These are phyloP conservation scores for Cupressus sempervirens DNA, from an alignment of 75 land plant genomes.

Conservation along the genomic window DNA sequence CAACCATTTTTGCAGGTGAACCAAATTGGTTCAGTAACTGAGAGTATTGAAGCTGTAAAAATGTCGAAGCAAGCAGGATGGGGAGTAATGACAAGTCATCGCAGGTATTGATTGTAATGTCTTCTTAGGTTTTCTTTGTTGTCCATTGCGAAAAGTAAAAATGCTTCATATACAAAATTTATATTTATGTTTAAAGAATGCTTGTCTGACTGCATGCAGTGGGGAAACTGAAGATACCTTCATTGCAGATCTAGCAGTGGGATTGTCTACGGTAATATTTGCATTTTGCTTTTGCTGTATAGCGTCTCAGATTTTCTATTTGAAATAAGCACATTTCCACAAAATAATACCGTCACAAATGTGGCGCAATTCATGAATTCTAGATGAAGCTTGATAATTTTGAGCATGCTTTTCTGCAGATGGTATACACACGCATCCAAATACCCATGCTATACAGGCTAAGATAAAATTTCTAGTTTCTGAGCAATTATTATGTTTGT, in stretches of 20 bases:
- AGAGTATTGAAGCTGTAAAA: conserved; percentile 98
- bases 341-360: neutral
- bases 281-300: neutral
- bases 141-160: neutral
- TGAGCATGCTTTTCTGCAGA: neutral
- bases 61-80: conserved; percentile 97
- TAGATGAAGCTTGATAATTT: neutral
- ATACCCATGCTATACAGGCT: neutral
- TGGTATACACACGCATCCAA: neutral
- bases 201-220: conserved; percentile 31
- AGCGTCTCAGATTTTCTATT: neutral
- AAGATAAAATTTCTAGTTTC: neutral
- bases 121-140: neutral
- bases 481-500: neutral
- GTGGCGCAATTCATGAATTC: neutral
- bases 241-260: conserved; percentile 98
- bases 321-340: neutral
- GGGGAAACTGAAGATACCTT: conserved; percentile 99
- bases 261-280: conserved; percentile 81
- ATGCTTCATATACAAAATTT: neutral
- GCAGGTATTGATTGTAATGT: conserved; percentile 42
- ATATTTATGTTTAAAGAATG: neutral
- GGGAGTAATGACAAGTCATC: conserved; percentile 99
- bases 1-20: conserved; percentile 54
- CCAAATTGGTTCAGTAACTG: conserved; percentile 96